Base-by-base conservation (phyloP, 352 stramenopile species). In the Plasmopara halstedii region DNA sequence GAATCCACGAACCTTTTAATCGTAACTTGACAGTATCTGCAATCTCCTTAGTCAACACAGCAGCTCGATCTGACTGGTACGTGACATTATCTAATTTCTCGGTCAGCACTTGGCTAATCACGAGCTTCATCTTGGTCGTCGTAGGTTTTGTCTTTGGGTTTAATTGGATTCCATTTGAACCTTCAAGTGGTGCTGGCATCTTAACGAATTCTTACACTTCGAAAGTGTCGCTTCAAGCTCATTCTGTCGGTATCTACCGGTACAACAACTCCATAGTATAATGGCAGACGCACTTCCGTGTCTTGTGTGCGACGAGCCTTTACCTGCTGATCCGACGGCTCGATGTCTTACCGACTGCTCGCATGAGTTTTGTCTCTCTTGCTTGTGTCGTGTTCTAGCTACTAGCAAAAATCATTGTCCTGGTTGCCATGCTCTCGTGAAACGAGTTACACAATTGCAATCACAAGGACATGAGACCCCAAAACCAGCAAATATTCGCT, bases 21-120 rank as follows among this genome's bases (percentile, higher is more conserved):
- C 70, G 64, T 41, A 72, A 50, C 53, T 95, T 95, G 53, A 95
- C 74, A 1, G 73, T 56, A 43, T 95, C 85, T 17, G 83, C 81
- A 39, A 95, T 87, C 55, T 88, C 78, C 32, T 94, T 95, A 14
- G 82, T 94, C 49, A 92, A 58, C 19, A 52, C 54, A 2, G 77
- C 82, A 21, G 79, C 77, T 39, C 73, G 67, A 32, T 95, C 83
- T 22, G 78, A 86, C 51, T 89, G 71, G 53, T 87, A 88, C 42
- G 38, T 61, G 10, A 56, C 58, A 37, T 68, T 67, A 18, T 85
- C 67, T 42, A 90, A 58, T 50, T 88, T 90, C 22, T 87, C 70
- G 19, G 66, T 49, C 37, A 90, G 56, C 33, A 90, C 56, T 22
- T 86, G 62, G 10, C 33, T 58, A 38, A 90, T 83, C 19, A 85